phyloP scores from a whole-genome alignment of 805 yeast genomes.

The Wickerhamomyces alni region DNA sequence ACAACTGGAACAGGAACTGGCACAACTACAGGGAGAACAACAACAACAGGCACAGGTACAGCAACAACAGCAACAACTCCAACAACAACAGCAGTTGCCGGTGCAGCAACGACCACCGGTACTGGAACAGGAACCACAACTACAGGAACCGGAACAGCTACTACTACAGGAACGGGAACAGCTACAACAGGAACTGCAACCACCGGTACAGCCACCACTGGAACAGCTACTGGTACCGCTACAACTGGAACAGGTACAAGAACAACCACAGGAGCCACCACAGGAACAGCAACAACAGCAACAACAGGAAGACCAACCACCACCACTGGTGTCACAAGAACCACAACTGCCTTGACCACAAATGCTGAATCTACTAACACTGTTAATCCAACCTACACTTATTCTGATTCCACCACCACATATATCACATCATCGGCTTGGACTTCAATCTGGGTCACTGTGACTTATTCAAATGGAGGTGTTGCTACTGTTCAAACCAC shows the following conservation, averaged over 20 bases:
- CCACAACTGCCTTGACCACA: slow-evolving; percentile 20
- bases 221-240: slow-evolving; percentile 10
- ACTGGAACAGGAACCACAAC: slow-evolving; percentile 14
- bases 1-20: slow-evolving; percentile 7
- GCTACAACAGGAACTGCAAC: slow-evolving; percentile 25
- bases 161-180: slow-evolving; percentile 13
- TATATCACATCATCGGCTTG: slow-evolving; percentile 25
- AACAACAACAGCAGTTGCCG: slow-evolving; percentile 7
- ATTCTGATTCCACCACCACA: slow-evolving; percentile 24
- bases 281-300: slow-evolving; percentile 9
- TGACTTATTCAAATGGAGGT: slow-evolving; percentile 40
- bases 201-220: slow-evolving; percentile 25
- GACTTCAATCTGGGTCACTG: slow-evolving; percentile 46
- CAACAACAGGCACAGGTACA: slow-evolving; percentile 11
- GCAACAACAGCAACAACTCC: slow-evolving; percentile 11
- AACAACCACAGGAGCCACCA: slow-evolving; percentile 3
- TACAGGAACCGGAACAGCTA: slow-evolving; percentile 1
- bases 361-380: slow-evolving; percentile 6
- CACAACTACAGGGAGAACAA: slow-evolving; percentile 14
- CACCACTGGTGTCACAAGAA: slow-evolving; percentile 9
- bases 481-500: slow-evolving; percentile 39
- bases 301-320: slow-evolving; percentile 4
- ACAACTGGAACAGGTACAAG: slow-evolving; percentile 2
- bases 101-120: slow-evolving; percentile 12
- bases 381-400: slow-evolving; percentile 23